Conservation (phyloP, 202 grass and related monocot species). For the Saccharum hybrid region DNA sequence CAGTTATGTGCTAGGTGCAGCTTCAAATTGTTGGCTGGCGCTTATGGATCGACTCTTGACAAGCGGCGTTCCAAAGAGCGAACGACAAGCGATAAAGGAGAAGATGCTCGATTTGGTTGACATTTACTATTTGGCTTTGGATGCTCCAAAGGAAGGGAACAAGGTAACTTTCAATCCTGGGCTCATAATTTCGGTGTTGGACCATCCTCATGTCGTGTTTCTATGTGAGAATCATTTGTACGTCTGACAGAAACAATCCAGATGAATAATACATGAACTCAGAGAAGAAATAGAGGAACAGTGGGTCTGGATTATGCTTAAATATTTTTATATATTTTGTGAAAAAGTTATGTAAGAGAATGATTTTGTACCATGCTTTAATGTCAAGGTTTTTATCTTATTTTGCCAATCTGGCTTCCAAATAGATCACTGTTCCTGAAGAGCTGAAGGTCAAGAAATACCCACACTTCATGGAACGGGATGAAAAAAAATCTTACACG, state of each 20-base stretch:
- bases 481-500: background rate
- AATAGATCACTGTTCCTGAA: conserved; percentile 53
- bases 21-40: conserved; percentile 67
- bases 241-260: conserved; percentile 1
- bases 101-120: conserved; percentile 68
- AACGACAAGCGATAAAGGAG: conserved; percentile 28
- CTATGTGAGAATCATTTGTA: conserved; percentile 4
- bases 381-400: background rate
- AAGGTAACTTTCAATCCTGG: conserved; percentile 54
- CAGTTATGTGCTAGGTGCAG: conserved; percentile 55
- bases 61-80: conserved; percentile 33
- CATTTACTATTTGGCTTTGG: conserved; percentile 81
- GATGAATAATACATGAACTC: conserved; percentile 5
- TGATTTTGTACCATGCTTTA: background rate
- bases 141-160: conserved; percentile 67
- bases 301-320: background rate
- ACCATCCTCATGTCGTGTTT: background rate
- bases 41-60: conserved; percentile 82
- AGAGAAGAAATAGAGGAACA: background rate
- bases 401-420: conserved; percentile 4
- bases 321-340: conserved; percentile 19
- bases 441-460: conserved; percentile 46
- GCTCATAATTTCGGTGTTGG: background rate
- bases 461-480: conserved; percentile 66
- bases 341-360: background rate